Percentiles rank a stretch among this genome's conserved stretches.
These are phyloP conservation scores for Podospora appendiculata DNA, from an alignment of 495 filamentous ascomycete genomes.

Conservation along the genomic window DNA sequence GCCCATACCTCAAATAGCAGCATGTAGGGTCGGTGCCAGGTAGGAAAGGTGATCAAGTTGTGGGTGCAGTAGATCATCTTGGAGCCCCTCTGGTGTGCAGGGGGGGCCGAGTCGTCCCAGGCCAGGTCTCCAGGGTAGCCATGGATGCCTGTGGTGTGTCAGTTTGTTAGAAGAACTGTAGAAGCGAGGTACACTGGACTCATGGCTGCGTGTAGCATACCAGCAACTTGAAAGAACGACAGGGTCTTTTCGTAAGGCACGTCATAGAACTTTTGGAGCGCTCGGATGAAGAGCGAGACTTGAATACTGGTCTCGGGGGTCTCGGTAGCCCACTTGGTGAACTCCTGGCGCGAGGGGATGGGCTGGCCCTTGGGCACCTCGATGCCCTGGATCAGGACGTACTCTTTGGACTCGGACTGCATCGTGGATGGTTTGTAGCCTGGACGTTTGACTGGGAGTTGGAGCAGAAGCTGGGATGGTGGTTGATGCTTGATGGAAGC, in stretches of 20 bases:
- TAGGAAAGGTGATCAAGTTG: slow-evolving; percentile 51
- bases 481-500: too few relatives aligned
- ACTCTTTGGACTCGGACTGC: not conserved
- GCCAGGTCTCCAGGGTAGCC: not conserved
- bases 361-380: not conserved
- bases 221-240: not conserved
- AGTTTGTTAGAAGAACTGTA: too few relatives aligned
- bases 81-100: not conserved
- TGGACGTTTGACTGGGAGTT: too few relatives aligned
- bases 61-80: slow-evolving; percentile 46
- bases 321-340: not conserved
- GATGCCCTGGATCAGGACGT: not conserved
- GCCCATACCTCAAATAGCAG: slow-evolving; percentile 23
- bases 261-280: not conserved
- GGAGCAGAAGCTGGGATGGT: too few relatives aligned
- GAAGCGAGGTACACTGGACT: too few relatives aligned
- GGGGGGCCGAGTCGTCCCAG: not conserved
- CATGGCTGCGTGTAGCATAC: too few relatives aligned
- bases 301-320: not conserved
- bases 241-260: not conserved
- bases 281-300: slow-evolving; percentile 5
- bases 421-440: too few relatives aligned
- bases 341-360: not conserved
- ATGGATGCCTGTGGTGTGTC: slow-evolving; percentile 1
- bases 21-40: slow-evolving; percentile 63